Evolutionary conservation across 805 yeast genomes (phyloP).

Genomic region (Yarrowia porcina): DNA sequence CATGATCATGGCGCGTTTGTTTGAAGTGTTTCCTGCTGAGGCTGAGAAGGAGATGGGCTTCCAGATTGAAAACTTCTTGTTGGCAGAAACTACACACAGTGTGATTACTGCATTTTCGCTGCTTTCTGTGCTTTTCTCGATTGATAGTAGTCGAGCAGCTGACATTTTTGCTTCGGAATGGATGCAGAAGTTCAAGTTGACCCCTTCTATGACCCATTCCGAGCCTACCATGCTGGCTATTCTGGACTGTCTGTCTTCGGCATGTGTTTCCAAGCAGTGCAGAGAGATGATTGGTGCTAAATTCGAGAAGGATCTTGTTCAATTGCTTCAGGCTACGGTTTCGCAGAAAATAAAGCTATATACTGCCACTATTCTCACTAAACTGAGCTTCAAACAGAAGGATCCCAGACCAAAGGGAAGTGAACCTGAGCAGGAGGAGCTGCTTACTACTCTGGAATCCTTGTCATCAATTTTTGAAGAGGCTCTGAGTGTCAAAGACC

Average conservation of each 20-base stretch:
- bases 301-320: conserved; percentile 30
- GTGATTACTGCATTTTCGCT: conserved; percentile 33
- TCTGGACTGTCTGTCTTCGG: conserved; percentile 38
- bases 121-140: conserved; percentile 33
- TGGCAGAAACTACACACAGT: not conserved
- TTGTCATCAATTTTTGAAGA: conserved; percentile 37
- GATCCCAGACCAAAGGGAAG: conserved; percentile 26
- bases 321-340: conserved; percentile 31
- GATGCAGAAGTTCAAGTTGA: conserved; percentile 29
- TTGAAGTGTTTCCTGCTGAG: conserved; percentile 3
- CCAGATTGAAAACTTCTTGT: conserved; percentile 19
- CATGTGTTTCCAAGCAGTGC: conserved; percentile 36
- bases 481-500: conserved; percentile 27
- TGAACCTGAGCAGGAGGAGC: conserved; percentile 26
- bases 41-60: conserved; percentile 14
- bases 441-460: conserved; percentile 26
- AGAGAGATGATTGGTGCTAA: conserved; percentile 34
- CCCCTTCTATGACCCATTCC: conserved; percentile 27
- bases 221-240: conserved; percentile 33
- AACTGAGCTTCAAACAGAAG: conserved; percentile 32
- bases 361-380: conserved; percentile 40
- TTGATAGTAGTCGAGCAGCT: conserved; percentile 33
- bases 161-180: conserved; percentile 32
- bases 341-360: conserved; percentile 32
- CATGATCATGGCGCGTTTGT: conserved; percentile 6